Conservation (phyloP, 352 stramenopile species). For the Pythium grandisporangium region DNA sequence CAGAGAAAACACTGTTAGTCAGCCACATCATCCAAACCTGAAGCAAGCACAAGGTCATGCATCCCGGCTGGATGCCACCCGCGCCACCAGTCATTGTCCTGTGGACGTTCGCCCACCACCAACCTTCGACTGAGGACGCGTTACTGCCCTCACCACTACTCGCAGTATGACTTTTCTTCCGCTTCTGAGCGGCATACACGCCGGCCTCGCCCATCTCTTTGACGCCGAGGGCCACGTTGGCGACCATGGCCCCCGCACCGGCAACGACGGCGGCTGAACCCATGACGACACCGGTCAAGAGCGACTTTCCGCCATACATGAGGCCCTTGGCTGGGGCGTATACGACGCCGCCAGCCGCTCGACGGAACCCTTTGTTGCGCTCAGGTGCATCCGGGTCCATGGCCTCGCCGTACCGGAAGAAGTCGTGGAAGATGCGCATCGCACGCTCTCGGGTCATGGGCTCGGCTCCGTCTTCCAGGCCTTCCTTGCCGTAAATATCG, state of each 20-base stretch:
- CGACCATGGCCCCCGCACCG: conserved; percentile 70
- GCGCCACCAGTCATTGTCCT: not conserved
- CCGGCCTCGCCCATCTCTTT: conserved; percentile 85
- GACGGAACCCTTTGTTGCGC: conserved; percentile 67
- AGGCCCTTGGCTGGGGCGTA: conserved; percentile 78
- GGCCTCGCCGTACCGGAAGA: conserved; percentile 76
- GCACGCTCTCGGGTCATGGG: conserved; percentile 80
- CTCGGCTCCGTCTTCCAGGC: conserved; percentile 74
- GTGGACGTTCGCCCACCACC: too few relatives aligned
- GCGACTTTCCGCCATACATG: conserved; percentile 76
- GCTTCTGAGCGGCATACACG: conserved; percentile 61
- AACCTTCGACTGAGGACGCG: conserved; percentile 11
- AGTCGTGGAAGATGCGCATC: conserved; percentile 82
- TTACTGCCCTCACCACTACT: conserved; percentile 23
- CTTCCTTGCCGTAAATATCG: conserved; percentile 91
- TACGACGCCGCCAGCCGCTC: conserved; percentile 63
- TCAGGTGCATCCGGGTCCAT: conserved; percentile 80
- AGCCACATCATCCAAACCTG: too few relatives aligned
- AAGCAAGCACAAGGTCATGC: too few relatives aligned
- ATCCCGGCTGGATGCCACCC: not conserved
- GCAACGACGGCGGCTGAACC: conserved; percentile 69
- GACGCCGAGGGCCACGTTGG: conserved; percentile 71
- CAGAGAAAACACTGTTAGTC: too few relatives aligned
- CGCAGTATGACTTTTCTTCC: conserved; percentile 18
- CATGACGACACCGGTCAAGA: conserved; percentile 79